Base-by-base conservation (phyloP, 768 basidiomycete genomes). In the Hypholoma sublateritium region DNA sequence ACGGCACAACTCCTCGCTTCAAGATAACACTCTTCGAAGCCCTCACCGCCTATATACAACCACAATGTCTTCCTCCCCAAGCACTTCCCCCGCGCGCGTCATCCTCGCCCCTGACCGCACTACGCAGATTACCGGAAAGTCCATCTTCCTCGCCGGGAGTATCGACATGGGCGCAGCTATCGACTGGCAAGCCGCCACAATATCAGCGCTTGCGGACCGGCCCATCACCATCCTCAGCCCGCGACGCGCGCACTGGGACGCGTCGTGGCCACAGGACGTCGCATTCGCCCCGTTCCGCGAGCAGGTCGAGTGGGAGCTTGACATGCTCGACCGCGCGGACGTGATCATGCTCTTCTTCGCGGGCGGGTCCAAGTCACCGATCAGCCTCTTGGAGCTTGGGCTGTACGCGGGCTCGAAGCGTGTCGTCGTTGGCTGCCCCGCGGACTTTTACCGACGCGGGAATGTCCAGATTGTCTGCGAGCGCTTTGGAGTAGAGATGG, bases 381-480 rank as follows among this genome's bases (percentile, higher is more conserved):
- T 51, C 22, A 51, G 36, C 14, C 50, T 51, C 21, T 17, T 51
- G 6, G 50, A 51, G 22, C 50, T 51, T 2, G 50, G 50, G 12
- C 14, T 51, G 22, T 51, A 39, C 17, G 36, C 50, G 5, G 25
- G 9, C 7, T 51, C 50, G 14, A 13, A 37, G 13, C 37, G 28
- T 14, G 5, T 51, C 36, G 14, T 51, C 2, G 50, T 51, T 25
- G 50, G 50, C 7, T 51, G 50, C 37, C 36, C 36, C 12, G 22
- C 16, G 9, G 37, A 39, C 25, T 51, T 39, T n/a, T 41, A 51
- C 50, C 19, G 50, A 21, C 50, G 50, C 2, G 50, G 50, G 5
- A 51, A 51, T 51, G 50, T 51, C 13, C 36, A 51, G n/a, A 51
- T 51, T 28, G 37, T 51, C 36, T 51, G 50, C 28, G 22, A 39